A percentile compares a stretch with the other conserved stretches of the same genome.
phyloP scores from a whole-genome alignment of 2,329 filamentous ascomycete genomes.

The Pseudogymnoascus sp. region DNA sequence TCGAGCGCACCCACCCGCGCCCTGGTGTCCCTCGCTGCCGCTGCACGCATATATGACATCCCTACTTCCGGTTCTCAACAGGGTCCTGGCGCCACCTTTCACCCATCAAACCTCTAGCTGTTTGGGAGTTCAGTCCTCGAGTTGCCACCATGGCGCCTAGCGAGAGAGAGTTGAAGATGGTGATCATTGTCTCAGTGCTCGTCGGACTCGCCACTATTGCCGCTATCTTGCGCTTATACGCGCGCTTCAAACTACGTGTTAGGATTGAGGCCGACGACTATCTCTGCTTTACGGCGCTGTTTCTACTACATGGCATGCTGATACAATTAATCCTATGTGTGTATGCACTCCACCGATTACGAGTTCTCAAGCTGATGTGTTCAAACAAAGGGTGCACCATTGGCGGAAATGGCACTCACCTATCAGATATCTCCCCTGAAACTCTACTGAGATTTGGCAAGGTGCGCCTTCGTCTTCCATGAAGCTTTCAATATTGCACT shows the following conservation, averaged over 20 bases:
- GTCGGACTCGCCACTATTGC: background rate
- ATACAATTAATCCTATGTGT: background rate
- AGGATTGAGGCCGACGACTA: conserved; percentile 1
- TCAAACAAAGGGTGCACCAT: background rate
- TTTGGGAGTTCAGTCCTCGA: background rate
- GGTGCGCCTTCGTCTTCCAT: background rate
- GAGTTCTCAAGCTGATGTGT: background rate
- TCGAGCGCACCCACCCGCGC: background rate
- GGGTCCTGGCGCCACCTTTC: background rate
- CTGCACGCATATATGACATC: conserved; percentile 2
- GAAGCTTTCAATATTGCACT: background rate
- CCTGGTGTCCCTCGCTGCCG: background rate
- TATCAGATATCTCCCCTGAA: background rate
- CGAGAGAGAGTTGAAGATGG: conserved; percentile 2
- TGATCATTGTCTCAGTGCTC: background rate
- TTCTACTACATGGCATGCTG: background rate
- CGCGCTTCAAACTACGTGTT: background rate
- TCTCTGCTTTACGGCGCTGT: background rate
- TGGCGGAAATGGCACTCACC: background rate
- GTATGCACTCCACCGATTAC: background rate
- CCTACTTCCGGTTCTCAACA: background rate
- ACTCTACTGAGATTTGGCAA: background rate
- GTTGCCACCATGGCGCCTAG: background rate
- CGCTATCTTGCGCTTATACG: background rate
- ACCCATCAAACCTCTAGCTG: background rate